Conservation (phyloP, 2,329 filamentous ascomycete genomes). For the Penicillium sp. region DNA sequence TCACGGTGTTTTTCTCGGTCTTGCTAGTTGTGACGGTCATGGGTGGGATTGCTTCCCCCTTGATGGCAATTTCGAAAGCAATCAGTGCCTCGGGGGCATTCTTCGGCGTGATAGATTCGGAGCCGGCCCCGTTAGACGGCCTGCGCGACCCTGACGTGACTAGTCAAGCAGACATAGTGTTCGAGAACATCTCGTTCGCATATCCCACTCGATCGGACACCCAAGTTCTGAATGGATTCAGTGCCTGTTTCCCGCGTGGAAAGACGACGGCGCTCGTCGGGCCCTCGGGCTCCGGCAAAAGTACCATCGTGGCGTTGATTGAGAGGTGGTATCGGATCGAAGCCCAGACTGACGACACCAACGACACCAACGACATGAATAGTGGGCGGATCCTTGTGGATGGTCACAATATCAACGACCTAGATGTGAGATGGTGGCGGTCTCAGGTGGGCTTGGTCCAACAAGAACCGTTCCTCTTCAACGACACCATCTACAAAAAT, state of each 20-base stretch:
- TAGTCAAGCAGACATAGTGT: constrained; percentile 1
- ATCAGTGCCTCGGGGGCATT: constrained; percentile 34
- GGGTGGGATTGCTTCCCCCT: constrained; percentile 32
- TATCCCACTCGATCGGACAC: constrained; percentile 1
- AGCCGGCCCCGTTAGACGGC: constrained; percentile 32
- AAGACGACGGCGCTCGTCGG: constrained; percentile 50
- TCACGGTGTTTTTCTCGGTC: constrained; percentile 41
- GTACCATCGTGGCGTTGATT: constrained; percentile 46
- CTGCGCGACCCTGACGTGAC: constrained; percentile 35
- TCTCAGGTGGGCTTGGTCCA: constrained; percentile 65
- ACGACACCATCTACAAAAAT: constrained; percentile 65
- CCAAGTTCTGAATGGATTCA: constrained; percentile 33
- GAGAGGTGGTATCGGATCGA: constrained; percentile 45
- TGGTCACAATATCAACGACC: constrained; percentile 54
- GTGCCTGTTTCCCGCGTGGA: constrained; percentile 35
- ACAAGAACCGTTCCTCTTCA: constrained; percentile 70
- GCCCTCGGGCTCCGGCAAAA: constrained; percentile 49
- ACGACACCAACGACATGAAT: constrained; percentile 6
- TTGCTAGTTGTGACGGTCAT: constrained; percentile 30
- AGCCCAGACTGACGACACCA: constrained; percentile 12
- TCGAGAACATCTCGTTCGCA: background rate
- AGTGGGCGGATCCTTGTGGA: constrained; percentile 57
- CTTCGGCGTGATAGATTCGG: constrained; percentile 36
- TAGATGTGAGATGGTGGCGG: constrained; percentile 65
- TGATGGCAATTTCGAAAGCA: constrained; percentile 41